Conservation (phyloP, 140 eudicot species). For the Cichorium intybus region DNA sequence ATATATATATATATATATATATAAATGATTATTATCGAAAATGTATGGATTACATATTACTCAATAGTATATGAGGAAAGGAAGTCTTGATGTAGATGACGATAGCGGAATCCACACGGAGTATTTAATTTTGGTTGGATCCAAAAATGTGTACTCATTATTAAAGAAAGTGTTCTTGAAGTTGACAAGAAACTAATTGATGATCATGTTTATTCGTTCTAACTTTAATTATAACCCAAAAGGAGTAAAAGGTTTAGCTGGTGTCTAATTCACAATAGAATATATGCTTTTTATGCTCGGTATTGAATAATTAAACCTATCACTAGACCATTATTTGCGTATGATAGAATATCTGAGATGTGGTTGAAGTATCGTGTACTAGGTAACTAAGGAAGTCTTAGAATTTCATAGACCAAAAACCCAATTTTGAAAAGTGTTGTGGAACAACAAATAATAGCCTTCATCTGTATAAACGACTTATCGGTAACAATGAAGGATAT, state of each 20-base stretch:
- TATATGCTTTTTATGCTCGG: neutral
- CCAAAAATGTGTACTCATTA: slow-evolving; percentile 28
- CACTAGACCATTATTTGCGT: too few species aligned
- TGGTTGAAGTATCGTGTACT: too few species aligned
- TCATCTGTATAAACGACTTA: too few species aligned
- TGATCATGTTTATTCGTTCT: slow-evolving; percentile 21
- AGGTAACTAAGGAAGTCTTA: too few species aligned
- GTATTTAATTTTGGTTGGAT: slow-evolving; percentile 32
- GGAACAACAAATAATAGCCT: too few species aligned
- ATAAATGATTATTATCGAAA: neutral
- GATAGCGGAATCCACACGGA: slow-evolving; percentile 56
- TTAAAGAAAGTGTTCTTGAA: slow-evolving; percentile 41
- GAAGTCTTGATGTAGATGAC: slow-evolving; percentile 20
- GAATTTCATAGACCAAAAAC: too few species aligned
- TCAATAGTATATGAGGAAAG: slow-evolving; percentile 11
- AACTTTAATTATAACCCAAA: slow-evolving; percentile 8
- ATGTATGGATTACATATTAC: slow-evolving; percentile 3
- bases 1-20: too few species aligned
- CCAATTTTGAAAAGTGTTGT: too few species aligned
- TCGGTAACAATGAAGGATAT: too few species aligned
- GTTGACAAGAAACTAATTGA: slow-evolving; percentile 44
- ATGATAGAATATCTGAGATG: too few species aligned
- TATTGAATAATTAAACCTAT: too few species aligned
- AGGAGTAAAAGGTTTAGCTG: slow-evolving; percentile 7
- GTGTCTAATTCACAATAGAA: slow-evolving; percentile 1